phyloP scores from a whole-genome alignment of 129 eudicot species.

The Tagetes patula region DNA sequence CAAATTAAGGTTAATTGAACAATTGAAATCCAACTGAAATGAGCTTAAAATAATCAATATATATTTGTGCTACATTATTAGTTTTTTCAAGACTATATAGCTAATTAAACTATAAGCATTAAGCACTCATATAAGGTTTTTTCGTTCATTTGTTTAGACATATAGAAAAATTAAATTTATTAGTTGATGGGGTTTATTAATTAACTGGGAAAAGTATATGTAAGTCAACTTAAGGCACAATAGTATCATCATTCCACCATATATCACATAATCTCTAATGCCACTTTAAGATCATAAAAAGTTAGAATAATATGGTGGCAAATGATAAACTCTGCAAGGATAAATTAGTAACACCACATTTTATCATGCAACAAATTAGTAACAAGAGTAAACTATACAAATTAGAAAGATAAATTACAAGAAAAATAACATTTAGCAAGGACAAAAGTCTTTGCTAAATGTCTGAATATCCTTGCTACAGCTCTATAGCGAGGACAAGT shows the following conservation, averaged over 20 bases:
- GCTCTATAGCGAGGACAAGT: too few species aligned
- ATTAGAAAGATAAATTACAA: too few species aligned
- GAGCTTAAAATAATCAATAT: not conserved
- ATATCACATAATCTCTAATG: constrained; percentile 1
- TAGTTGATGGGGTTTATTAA: not conserved
- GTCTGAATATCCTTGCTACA: too few species aligned
- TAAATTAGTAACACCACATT: too few species aligned
- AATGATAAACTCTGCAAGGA: not conserved
- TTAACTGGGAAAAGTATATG: not conserved
- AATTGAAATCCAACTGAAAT: not conserved
- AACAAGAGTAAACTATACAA: too few species aligned
- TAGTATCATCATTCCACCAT: not conserved
- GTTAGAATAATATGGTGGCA: not conserved
- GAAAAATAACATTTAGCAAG: too few species aligned
- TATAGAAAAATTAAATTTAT: not conserved
- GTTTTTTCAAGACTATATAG: not conserved
- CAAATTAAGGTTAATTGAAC: constrained; percentile 3
- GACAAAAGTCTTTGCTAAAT: too few species aligned
- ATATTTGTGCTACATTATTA: not conserved
- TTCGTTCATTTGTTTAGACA: not conserved
- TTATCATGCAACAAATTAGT: too few species aligned
- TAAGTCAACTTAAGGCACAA: not conserved
- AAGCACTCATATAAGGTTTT: not conserved
- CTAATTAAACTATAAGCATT: not conserved
- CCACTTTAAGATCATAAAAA: not conserved